These are phyloP conservation scores for Fraxinus nigra DNA, from an alignment of 305 asterid genomes.

Conservation along the genomic window DNA sequence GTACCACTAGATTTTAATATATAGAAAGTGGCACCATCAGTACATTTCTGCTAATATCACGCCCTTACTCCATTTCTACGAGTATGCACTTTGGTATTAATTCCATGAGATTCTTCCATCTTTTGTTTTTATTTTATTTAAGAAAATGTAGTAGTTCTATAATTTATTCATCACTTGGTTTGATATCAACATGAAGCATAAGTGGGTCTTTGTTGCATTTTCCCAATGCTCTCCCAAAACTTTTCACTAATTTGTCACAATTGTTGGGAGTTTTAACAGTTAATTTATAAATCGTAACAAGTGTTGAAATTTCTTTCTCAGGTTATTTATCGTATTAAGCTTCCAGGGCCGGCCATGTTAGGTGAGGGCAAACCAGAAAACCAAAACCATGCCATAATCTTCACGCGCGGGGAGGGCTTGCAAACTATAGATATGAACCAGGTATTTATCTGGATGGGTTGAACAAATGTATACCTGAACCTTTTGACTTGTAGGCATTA, in stretches of 20 bases:
- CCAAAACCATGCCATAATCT: slow-evolving; percentile 96
- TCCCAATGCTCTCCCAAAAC: background rate
- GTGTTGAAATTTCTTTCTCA: slow-evolving; percentile 25
- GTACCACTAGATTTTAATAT: background rate
- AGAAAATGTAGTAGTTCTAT: background rate
- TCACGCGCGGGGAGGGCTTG: slow-evolving; percentile 98
- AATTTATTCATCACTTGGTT: slow-evolving; percentile 4
- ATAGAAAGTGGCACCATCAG: background rate
- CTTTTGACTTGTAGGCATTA: slow-evolving; percentile 20
- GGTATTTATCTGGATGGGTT: slow-evolving; percentile 37
- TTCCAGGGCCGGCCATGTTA: slow-evolving; percentile 90
- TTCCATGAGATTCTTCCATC: background rate
- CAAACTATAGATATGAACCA: slow-evolving; percentile 99
- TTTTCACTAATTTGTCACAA: background rate
- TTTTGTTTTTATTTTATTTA: background rate
- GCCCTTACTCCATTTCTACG: background rate
- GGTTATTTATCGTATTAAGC: slow-evolving; percentile 93
- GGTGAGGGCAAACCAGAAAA: slow-evolving; percentile 99
- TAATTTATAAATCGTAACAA: slow-evolving; percentile 11
- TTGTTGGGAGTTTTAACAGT: background rate
- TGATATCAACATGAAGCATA: slow-evolving; percentile 12
- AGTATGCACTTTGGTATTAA: background rate
- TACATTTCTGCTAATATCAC: background rate
- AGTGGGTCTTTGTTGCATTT: slow-evolving; percentile 3
- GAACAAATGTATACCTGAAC: background rate